A percentile compares a stretch with the other conserved stretches of the same genome.
Conservation (phyloP, 176 grass and related monocot species). For the Musa acuminata region DNA sequence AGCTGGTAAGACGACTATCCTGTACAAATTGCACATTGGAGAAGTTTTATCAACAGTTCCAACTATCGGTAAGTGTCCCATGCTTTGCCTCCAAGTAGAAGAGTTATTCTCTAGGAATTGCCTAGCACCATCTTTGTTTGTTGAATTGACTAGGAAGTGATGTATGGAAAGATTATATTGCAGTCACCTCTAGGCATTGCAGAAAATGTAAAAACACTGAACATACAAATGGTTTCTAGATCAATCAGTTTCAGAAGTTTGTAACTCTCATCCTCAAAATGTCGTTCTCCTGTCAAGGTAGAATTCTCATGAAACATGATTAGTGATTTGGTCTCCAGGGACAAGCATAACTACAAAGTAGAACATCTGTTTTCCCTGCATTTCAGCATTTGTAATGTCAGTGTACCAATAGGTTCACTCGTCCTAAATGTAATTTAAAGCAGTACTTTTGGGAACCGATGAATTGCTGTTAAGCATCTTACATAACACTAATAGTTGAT, state of each 20-base stretch:
- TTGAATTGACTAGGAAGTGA: not conserved
- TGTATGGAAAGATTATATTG: not conserved
- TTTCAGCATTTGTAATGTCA: no score
- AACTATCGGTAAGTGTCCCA: not conserved
- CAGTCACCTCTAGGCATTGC: not conserved
- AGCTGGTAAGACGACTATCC: conserved; percentile 11
- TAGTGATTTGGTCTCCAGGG: no score
- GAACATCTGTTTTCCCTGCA: no score
- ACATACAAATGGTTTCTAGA: not conserved
- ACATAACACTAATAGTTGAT: not conserved
- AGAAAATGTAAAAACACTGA: not conserved
- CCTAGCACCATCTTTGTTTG: not conserved
- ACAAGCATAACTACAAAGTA: no score
- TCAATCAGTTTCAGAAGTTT: not conserved
- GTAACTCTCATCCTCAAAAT: not conserved
- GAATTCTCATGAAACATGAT: no score
- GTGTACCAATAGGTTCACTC: no score
- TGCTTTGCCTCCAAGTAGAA: not conserved
- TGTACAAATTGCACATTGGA: conserved; percentile 7
- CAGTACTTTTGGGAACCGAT: not conserved
- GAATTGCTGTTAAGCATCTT: not conserved
- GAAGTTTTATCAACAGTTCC: conserved; percentile 4
- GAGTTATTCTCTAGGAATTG: not conserved
- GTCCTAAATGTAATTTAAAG: not conserved
- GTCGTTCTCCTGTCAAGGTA: not conserved